Evolutionary conservation across 2,329 filamentous ascomycete genomes (phyloP).

Genomic region (Corinectria fuckeliana): DNA sequence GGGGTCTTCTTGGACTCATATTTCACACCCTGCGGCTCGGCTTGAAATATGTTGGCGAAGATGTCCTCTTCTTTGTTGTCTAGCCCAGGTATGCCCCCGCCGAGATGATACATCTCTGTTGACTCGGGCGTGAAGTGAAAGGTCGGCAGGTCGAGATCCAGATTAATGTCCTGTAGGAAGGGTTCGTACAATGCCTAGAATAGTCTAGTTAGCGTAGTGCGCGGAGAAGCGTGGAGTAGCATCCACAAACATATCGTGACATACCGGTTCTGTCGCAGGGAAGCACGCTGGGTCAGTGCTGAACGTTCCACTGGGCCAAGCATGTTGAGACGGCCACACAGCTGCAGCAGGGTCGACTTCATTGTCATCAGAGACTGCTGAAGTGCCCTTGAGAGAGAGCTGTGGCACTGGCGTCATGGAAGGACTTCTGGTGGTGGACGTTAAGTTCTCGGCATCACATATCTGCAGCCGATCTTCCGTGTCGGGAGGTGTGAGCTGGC

Average conservation of each 20-base stretch:
- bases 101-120: slow-evolving; percentile 1
- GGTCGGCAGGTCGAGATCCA: slow-evolving; percentile 9
- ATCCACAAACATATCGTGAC: neutral
- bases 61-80: slow-evolving; percentile 3
- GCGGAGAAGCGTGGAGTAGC: neutral
- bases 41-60: neutral
- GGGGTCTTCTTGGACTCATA: neutral
- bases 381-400: neutral
- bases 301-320: slow-evolving; percentile 9
- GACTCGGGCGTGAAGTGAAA: slow-evolving; percentile 9
- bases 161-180: slow-evolving; percentile 7
- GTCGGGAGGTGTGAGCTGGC: slow-evolving; percentile 9
- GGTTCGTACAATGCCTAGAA: slow-evolving; percentile 8
- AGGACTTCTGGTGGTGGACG: neutral
- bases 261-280: slow-evolving; percentile 9
- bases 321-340: slow-evolving; percentile 5
- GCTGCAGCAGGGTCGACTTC: neutral
- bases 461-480: neutral
- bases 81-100: neutral
- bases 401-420: slow-evolving; percentile 4
- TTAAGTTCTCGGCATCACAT: neutral
- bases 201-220: neutral
- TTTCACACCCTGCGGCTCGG: neutral
- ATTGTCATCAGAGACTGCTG: slow-evolving; percentile 2
- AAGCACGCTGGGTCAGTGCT: neutral